Conservation (phyloP, 1,284 basidiomycete genomes). For the Schizophyllum amplum region DNA sequence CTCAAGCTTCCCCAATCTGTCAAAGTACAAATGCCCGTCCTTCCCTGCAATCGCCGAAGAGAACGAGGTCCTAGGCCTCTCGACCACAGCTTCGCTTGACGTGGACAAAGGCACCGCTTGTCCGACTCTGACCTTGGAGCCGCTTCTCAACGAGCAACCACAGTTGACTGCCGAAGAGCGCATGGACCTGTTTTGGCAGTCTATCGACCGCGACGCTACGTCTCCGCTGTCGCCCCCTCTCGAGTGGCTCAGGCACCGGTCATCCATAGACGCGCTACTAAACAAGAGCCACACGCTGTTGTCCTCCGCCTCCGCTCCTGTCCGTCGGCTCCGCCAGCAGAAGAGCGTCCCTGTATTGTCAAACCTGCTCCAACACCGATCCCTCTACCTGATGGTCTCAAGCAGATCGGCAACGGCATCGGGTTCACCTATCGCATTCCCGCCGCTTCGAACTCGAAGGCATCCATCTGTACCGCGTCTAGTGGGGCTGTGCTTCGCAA, state of each 20-base stretch:
- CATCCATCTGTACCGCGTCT: conserved; percentile 23
- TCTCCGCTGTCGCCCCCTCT: not conserved
- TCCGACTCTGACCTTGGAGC: not conserved
- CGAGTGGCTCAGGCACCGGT: not conserved
- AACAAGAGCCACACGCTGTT: not conserved
- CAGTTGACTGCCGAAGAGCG: not conserved
- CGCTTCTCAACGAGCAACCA: not conserved
- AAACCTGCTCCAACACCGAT: not conserved
- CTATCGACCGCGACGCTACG: not conserved
- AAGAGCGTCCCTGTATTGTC: not conserved
- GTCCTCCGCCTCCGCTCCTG: not conserved
- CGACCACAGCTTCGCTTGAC: too few species aligned
- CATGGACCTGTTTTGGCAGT: not conserved
- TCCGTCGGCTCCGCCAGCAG: not conserved
- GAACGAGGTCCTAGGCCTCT: not conserved
- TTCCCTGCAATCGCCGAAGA: not conserved
- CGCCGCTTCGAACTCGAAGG: conserved; percentile 24
- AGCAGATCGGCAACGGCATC: conserved; percentile 47
- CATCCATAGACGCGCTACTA: not conserved
- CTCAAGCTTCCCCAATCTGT: not conserved
- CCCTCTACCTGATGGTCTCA: conserved; percentile 34
- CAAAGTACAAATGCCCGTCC: not conserved
- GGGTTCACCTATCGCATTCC: conserved; percentile 38
- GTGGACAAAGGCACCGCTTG: too few species aligned
- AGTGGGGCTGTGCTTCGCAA: not conserved